A percentile compares a stretch with the other conserved stretches of the same genome.
phyloP scores from a whole-genome alignment of 352 stramenopile species.

The Phytophthora capsici region DNA sequence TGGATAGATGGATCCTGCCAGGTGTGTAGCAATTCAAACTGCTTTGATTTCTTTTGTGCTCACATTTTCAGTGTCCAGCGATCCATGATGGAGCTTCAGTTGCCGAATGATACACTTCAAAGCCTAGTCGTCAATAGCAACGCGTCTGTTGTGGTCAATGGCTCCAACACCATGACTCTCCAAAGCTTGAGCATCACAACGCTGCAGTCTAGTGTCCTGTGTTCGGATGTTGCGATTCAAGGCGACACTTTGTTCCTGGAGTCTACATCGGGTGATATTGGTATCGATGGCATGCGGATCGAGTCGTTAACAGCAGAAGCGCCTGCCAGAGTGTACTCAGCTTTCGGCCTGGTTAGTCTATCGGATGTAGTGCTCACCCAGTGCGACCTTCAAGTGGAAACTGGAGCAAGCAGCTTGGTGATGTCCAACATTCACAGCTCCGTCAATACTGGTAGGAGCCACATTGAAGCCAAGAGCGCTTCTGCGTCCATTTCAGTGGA shows the following conservation, averaged over 20 bases:
- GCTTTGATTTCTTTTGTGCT: background rate
- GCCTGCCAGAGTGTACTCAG: slow-evolving; percentile 44
- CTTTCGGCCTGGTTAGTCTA: slow-evolving; percentile 53
- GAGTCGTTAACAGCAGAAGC: slow-evolving; percentile 42
- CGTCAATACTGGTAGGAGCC: slow-evolving; percentile 56
- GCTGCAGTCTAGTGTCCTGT: slow-evolving; percentile 57
- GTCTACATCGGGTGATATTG: slow-evolving; percentile 61
- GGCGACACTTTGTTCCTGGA: slow-evolving; percentile 41
- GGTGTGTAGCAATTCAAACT: slow-evolving; percentile 27
- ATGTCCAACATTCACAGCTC: slow-evolving; percentile 50
- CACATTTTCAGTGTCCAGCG: slow-evolving; percentile 30
- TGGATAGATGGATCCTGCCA: slow-evolving; percentile 79
- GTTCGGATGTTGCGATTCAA: slow-evolving; percentile 42
- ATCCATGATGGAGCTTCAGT: slow-evolving; percentile 44
- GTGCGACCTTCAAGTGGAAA: slow-evolving; percentile 58
- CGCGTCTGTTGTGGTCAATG: slow-evolving; percentile 59
- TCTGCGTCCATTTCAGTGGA: slow-evolving; percentile 57
- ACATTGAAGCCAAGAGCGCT: slow-evolving; percentile 48
- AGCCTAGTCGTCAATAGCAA: slow-evolving; percentile 53
- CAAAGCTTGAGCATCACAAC: slow-evolving; percentile 46
- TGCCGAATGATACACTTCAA: slow-evolving; percentile 38
- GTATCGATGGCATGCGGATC: slow-evolving; percentile 47
- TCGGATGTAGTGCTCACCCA: slow-evolving; percentile 55
- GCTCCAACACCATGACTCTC: slow-evolving; percentile 35
- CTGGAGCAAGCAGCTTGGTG: slow-evolving; percentile 54